Evolutionary conservation across 345 rosid genomes (phyloP).

Genomic region (Populus deltoides): DNA sequence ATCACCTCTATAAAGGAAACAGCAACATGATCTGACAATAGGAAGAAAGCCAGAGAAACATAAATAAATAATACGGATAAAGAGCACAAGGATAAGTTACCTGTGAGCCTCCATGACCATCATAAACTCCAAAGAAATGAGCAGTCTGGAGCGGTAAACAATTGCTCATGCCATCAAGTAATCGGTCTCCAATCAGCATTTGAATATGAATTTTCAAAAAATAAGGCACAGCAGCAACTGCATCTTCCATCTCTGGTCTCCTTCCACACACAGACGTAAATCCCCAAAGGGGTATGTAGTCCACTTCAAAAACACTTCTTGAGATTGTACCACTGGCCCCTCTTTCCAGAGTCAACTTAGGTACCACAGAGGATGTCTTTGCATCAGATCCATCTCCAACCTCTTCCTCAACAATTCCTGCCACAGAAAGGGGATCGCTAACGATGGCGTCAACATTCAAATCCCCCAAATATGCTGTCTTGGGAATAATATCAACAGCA

Average conservation of each 20-base stretch:
- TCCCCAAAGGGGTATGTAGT: conserved; percentile 90
- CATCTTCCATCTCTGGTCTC: conserved; percentile 98
- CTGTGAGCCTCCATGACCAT: conserved; percentile 98
- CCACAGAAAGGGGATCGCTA: conserved; percentile 33
- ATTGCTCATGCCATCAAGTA: conserved; percentile 54
- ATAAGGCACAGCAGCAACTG: conserved; percentile 61
- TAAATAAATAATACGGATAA: background rate
- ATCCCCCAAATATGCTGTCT: conserved; percentile 32
- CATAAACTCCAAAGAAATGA: conserved; percentile 92
- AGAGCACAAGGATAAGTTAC: conserved; percentile 27
- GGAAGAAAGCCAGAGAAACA: background rate
- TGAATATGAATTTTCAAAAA: conserved; percentile 65
- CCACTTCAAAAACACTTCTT: conserved; percentile 83
- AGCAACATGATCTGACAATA: background rate
- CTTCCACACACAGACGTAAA: conserved; percentile 74
- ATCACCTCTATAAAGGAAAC: background rate
- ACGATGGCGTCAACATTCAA: conserved; percentile 29
- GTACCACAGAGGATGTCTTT: conserved; percentile 37
- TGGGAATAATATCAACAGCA: conserved; percentile 40
- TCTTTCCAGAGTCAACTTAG: conserved; percentile 51
- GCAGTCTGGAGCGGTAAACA: conserved; percentile 56
- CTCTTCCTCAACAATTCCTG: conserved; percentile 42
- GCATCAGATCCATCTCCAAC: conserved; percentile 31
- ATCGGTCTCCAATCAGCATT: conserved; percentile 61
- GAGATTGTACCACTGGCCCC: conserved; percentile 30